These are phyloP conservation scores for Lactarius trivialis DNA, from an alignment of 768 basidiomycete genomes.

Conservation along the genomic window DNA sequence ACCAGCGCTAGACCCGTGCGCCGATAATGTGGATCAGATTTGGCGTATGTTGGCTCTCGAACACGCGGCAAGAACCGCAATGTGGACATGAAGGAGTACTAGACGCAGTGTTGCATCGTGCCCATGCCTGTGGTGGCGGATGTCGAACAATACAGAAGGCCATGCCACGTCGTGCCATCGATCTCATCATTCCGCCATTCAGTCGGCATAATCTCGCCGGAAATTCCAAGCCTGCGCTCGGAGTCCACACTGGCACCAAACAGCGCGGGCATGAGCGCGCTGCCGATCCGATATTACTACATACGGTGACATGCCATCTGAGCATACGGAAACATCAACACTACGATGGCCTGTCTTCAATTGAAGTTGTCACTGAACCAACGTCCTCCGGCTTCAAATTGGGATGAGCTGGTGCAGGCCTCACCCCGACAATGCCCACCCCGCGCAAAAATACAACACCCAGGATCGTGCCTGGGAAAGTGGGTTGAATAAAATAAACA, in stretches of 20 bases:
- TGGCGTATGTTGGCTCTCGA: constrained; percentile 95
- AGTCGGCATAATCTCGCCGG: not conserved
- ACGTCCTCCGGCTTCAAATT: not conserved
- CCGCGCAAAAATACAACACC: constrained; percentile 28
- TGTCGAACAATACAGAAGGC: constrained; percentile 28
- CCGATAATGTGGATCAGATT: constrained; percentile 79
- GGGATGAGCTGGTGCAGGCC: not conserved
- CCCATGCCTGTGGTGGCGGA: constrained; percentile 36
- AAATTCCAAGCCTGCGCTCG: too few species aligned
- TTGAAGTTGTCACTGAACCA: not conserved
- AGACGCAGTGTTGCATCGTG: constrained; percentile 54
- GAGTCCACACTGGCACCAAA: too few species aligned
- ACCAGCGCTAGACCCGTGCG: constrained; percentile 26
- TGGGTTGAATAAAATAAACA: not conserved
- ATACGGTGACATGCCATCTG: too few species aligned
- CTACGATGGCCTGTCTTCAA: not conserved
- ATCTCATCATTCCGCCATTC: too few species aligned
- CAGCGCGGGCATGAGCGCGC: too few species aligned
- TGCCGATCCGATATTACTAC: too few species aligned
- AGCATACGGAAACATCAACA: not conserved
- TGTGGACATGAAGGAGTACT: constrained; percentile 56
- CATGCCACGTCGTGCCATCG: too few species aligned
- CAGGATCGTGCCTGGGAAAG: constrained; percentile 7
- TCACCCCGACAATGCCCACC: constrained; percentile 40
- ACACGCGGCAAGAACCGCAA: constrained; percentile 64